phyloP scores from a whole-genome alignment of 106 monocot species.

The Xerophyta viscosa region DNA sequence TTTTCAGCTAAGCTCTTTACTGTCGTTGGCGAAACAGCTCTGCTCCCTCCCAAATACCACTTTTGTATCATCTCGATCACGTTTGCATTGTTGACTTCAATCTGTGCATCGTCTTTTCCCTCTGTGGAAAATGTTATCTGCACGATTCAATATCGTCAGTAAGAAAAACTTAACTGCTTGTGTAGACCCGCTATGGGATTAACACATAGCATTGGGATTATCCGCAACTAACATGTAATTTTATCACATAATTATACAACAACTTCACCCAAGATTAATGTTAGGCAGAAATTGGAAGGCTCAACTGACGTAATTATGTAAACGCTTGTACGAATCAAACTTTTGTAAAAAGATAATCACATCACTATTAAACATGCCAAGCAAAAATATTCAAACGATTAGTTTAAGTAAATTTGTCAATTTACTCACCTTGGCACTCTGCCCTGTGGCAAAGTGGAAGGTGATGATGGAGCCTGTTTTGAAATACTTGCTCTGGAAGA shows the following conservation, averaged over 20 bases:
- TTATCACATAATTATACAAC: too few relatives aligned
- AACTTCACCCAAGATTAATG: too few relatives aligned
- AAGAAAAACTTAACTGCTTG: too few relatives aligned
- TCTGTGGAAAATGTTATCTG: slow-evolving; percentile 64
- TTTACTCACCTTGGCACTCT: slow-evolving; percentile 37
- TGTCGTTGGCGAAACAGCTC: slow-evolving; percentile 64
- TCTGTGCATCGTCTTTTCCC: slow-evolving; percentile 54
- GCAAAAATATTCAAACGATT: neutral
- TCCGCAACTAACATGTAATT: too few relatives aligned
- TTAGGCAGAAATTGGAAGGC: too few relatives aligned
- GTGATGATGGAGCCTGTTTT: slow-evolving; percentile 62
- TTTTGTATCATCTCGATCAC: slow-evolving; percentile 72
- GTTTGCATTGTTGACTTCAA: slow-evolving; percentile 62
- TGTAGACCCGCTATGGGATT: too few relatives aligned
- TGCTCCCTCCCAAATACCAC: slow-evolving; percentile 78
- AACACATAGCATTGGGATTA: too few relatives aligned
- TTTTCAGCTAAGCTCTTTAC: slow-evolving; percentile 57
- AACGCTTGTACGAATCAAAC: too few relatives aligned
- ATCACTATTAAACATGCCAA: neutral
- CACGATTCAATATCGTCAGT: neutral
- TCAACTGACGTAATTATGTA: too few relatives aligned
- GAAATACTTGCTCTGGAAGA: slow-evolving; percentile 82
- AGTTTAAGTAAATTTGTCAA: neutral
- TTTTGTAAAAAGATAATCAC: too few relatives aligned
- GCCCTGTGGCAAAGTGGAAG: slow-evolving; percentile 40